Evolutionary conservation across 2,329 filamentous ascomycete genomes (phyloP).

Genomic region (Aspergillus cejpii): DNA sequence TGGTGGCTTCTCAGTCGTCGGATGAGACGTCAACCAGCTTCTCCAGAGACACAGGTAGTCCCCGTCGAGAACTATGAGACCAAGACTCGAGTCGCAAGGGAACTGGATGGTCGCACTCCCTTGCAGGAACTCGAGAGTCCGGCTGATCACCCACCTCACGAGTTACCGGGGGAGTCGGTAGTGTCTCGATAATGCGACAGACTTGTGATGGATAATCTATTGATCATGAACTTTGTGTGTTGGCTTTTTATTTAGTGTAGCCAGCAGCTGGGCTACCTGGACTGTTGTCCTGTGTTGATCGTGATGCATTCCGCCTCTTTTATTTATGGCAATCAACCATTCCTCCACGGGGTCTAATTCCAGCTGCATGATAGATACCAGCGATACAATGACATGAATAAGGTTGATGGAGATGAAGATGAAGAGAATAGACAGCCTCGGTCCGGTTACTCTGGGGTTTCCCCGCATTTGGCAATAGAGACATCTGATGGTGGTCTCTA

Average conservation of each 20-base stretch:
- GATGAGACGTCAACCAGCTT: not conserved
- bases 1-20: slow-evolving; percentile 3
- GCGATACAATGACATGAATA: too few species aligned
- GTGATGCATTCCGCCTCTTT: too few species aligned
- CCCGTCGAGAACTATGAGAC: not conserved
- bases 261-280: too few species aligned
- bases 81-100: not conserved
- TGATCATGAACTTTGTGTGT: too few species aligned
- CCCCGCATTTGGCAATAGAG: slow-evolving; percentile 10
- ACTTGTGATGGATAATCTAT: not conserved
- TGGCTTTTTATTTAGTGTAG: too few species aligned
- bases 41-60: not conserved
- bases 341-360: too few species aligned
- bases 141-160: not conserved
- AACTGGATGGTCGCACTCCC: not conserved
- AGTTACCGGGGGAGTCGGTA: not conserved
- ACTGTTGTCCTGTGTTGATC: too few species aligned
- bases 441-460: slow-evolving; percentile 3
- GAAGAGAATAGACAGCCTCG: not conserved
- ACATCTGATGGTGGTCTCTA: too few species aligned
- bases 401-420: not conserved
- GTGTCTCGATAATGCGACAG: not conserved
- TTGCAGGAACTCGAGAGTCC: not conserved
- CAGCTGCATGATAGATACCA: too few species aligned
- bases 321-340: too few species aligned